These are phyloP conservation scores for Infundibulicybe gibba DNA, from an alignment of 768 basidiomycete genomes.

Conservation along the genomic window DNA sequence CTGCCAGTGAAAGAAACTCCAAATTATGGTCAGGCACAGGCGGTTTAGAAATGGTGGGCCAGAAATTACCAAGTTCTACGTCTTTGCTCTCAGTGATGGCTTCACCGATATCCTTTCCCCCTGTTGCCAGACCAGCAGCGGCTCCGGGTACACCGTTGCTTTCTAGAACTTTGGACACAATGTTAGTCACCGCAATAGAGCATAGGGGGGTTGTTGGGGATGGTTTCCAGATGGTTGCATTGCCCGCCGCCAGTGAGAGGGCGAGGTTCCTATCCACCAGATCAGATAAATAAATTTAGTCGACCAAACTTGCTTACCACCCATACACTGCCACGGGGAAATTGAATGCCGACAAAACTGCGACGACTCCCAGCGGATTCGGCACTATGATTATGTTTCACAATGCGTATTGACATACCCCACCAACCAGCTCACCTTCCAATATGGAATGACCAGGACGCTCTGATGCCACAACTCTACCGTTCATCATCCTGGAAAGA, in stretches of 20 bases:
- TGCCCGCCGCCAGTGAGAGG: slow-evolving; percentile 84
- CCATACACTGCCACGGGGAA: slow-evolving; percentile 95
- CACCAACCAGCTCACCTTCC: slow-evolving; percentile 53
- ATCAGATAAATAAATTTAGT: background rate
- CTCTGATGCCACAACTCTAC: slow-evolving; percentile 83
- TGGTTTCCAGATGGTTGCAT: slow-evolving; percentile 95
- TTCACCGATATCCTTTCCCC: slow-evolving; percentile 78
- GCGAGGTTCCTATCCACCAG: slow-evolving; percentile 72
- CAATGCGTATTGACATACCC: slow-evolving; percentile 6
- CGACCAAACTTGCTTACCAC: slow-evolving; percentile 45
- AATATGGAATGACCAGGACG: slow-evolving; percentile 87
- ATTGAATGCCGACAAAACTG: slow-evolving; percentile 90
- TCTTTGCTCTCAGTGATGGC: slow-evolving; percentile 69
- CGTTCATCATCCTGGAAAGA: slow-evolving; percentile 92
- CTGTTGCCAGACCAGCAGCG: slow-evolving; percentile 77
- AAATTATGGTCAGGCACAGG: slow-evolving; percentile 5
- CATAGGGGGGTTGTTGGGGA: slow-evolving; percentile 86
- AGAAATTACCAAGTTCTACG: slow-evolving; percentile 70
- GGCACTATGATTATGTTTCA: slow-evolving; percentile 55
- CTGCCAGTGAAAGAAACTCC: slow-evolving; percentile 95
- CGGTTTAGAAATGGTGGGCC: slow-evolving; percentile 3
- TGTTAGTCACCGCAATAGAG: slow-evolving; percentile 87
- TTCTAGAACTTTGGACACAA: slow-evolving; percentile 79
- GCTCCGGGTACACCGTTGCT: slow-evolving; percentile 82
- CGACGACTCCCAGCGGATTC: slow-evolving; percentile 76